Conservation (phyloP, 1,284 basidiomycete genomes). For the Irpex lacteus region DNA sequence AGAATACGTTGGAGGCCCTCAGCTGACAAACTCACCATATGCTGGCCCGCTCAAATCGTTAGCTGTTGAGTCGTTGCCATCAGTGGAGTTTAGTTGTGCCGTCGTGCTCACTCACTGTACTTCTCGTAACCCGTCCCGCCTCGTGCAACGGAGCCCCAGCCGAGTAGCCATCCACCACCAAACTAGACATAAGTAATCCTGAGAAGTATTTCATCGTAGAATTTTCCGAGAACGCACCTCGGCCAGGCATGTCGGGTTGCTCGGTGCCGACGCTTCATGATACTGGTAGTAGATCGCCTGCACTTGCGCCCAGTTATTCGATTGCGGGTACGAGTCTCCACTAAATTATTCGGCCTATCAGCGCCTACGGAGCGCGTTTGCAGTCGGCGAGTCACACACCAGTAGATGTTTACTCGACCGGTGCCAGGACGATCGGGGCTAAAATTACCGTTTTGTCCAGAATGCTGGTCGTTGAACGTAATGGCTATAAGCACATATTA, state of each 20-base stretch:
- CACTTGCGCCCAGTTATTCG: conserved; percentile 43
- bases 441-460: conserved; percentile 39
- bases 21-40: conserved; percentile 30
- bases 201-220: not conserved
- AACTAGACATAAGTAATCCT: conserved; percentile 32
- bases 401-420: conserved; percentile 47
- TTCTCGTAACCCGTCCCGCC: conserved; percentile 51
- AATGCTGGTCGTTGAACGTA: conserved; percentile 46
- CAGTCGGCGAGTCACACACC: conserved; percentile 24
- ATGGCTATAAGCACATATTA: conserved; percentile 31
- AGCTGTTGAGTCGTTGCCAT: conserved; percentile 21
- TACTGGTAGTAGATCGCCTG: conserved; percentile 45
- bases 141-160: conserved; percentile 37
- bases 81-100: not conserved
- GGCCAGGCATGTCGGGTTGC: conserved; percentile 46
- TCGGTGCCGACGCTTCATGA: conserved; percentile 41
- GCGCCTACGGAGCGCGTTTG: not conserved
- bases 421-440: conserved; percentile 42
- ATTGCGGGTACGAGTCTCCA: conserved; percentile 49
- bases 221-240: conserved; percentile 30
- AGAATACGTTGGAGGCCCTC: not conserved
- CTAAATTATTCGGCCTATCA: conserved; percentile 22
- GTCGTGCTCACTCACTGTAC: conserved; percentile 33
- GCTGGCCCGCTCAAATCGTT: conserved; percentile 39
- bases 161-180: conserved; percentile 44